Conservation (phyloP, 768 basidiomycete genomes). For the Lactarius akahatsu region DNA sequence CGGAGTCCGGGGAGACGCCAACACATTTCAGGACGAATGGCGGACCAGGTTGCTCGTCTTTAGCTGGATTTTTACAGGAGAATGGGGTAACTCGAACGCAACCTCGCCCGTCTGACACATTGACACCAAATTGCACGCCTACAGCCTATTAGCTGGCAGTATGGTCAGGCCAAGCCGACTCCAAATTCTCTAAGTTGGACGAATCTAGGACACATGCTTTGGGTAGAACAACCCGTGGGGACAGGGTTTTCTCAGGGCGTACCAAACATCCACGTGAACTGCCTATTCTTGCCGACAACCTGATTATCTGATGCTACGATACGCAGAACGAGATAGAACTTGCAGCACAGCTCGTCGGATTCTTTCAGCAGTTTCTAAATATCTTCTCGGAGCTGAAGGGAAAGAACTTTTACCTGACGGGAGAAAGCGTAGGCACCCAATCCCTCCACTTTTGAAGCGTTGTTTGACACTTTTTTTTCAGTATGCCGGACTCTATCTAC, state of each 20-base stretch:
- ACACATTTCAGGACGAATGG: slow-evolving; percentile 27
- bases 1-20: background rate
- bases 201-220: slow-evolving; percentile 29
- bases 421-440: slow-evolving; percentile 25
- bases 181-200: slow-evolving; percentile 29
- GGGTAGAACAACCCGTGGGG: slow-evolving; percentile 30
- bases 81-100: slow-evolving; percentile 22
- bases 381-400: slow-evolving; percentile 27
- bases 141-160: slow-evolving; percentile 30
- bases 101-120: background rate
- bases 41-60: slow-evolving; percentile 29
- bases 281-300: background rate
- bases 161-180: slow-evolving; percentile 28
- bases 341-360: slow-evolving; percentile 23
- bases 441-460: background rate
- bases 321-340: slow-evolving; percentile 27
- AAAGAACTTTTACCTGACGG: slow-evolving; percentile 28
- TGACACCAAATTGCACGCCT: background rate
- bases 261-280: slow-evolving; percentile 24
- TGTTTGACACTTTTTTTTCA: background rate
- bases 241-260: slow-evolving; percentile 29
- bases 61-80: slow-evolving; percentile 28
- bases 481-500: slow-evolving; percentile 26
- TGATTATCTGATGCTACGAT: background rate
- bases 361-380: slow-evolving; percentile 26